Base-by-base conservation (phyloP, 129 eudicot genomes). In the Glebionis coronaria region DNA sequence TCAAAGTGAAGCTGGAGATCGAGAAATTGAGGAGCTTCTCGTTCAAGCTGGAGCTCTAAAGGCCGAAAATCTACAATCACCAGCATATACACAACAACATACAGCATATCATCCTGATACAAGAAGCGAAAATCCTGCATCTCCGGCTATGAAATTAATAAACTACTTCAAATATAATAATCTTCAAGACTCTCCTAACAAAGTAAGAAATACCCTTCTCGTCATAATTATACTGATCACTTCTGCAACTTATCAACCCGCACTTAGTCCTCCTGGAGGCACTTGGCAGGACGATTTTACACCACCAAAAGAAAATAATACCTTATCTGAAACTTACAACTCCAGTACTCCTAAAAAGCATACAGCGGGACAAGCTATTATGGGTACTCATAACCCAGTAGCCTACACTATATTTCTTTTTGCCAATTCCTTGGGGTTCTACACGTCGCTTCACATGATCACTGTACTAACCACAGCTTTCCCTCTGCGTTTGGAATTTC, bases 251-350 rank as follows among this genome's bases (percentile, higher is more conserved):
- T 82, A 78, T 67, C 83, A 78, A 66, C 70, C 82, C 1, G 83
- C 68, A 2, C 71, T 82, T 27, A 82, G 73, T 61, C 87, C 84
- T 16, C 83, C 83, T 12, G 87, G 87, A 15, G 81, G 83, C 13
- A 53, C 60, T 21, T 79, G 81, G 81, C 79, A 74, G 23, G 87
- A 78, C 0, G 78, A 75, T 63, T 44, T 3, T 23, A 3, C 35
- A 49, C 53, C 76, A 59, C 15, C 58, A 5, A 3, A 19, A 14
- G 56, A 16, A 9, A 44, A 19, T 64, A 21, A 19, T 21, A 63
- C 70, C 1, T n/a, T 54, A 52, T 50, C 70, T 52, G 2, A 9
- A 35, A 15, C 28, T 12, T 63, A 1, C 27, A 44, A 12, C n/a
- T 56, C 45, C 16, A 52, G 3, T 16, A 14, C 40, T 44, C 9